These are phyloP conservation scores for Fusarium falciforme DNA, from an alignment of 2,329 filamentous ascomycete species.

Conservation along the genomic window DNA sequence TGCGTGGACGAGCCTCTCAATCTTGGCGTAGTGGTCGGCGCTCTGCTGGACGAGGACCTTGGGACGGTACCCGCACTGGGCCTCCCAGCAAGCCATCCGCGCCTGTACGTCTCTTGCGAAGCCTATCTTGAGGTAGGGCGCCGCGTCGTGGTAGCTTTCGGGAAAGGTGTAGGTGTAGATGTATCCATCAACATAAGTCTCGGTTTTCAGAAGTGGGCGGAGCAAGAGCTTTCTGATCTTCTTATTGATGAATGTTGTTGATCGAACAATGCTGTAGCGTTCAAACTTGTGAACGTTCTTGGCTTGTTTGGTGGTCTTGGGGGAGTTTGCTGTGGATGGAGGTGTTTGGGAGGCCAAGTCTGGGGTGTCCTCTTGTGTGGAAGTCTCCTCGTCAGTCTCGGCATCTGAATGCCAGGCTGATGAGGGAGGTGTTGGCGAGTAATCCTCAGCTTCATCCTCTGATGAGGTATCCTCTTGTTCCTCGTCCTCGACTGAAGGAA, in stretches of 20 bases:
- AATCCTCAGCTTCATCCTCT: neutral
- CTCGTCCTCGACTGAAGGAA: slow-evolving; percentile 8
- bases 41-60: slow-evolving; percentile 20
- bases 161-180: slow-evolving; percentile 45
- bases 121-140: slow-evolving; percentile 48
- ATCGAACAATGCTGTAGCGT: slow-evolving; percentile 14
- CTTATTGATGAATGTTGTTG: slow-evolving; percentile 26
- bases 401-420: neutral
- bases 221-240: slow-evolving; percentile 26
- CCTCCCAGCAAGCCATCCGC: slow-evolving; percentile 41
- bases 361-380: neutral
- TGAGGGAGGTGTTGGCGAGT: neutral
- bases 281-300: slow-evolving; percentile 30
- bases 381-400: neutral
- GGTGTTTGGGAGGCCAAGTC: neutral
- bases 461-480: slow-evolving; percentile 1
- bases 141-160: slow-evolving; percentile 17
- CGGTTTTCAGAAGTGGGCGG: neutral
- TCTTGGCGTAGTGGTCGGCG: slow-evolving; percentile 38
- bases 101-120: slow-evolving; percentile 27
- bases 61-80: slow-evolving; percentile 41
- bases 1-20: slow-evolving; percentile 46
- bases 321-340: neutral
- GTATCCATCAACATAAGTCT: slow-evolving; percentile 21
- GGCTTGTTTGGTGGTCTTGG: neutral